These are phyloP conservation scores for Picochlorum sp. DNA, from an alignment of 139 green algal genomes.

Conservation along the genomic window DNA sequence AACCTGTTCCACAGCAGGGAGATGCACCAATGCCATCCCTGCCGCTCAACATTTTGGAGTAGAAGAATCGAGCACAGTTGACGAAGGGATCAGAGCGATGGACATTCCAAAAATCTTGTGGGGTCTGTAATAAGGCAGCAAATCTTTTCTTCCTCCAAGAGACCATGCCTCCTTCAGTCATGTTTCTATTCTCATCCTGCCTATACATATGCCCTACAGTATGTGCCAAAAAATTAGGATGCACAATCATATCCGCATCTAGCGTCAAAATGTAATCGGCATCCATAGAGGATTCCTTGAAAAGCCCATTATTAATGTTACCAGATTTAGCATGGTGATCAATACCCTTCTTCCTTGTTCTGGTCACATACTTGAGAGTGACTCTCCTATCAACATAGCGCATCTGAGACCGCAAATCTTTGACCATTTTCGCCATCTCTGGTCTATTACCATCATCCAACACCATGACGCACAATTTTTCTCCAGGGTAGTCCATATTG, in stretches of 20 bases:
- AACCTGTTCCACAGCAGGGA: no score
- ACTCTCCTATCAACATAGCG: slow-evolving; percentile 1
- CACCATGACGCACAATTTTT: slow-evolving; percentile 9
- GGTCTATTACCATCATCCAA: slow-evolving; percentile 13
- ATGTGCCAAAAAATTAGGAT: slow-evolving; percentile 11
- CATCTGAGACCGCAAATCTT: slow-evolving; percentile 1
- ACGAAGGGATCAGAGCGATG: slow-evolving; percentile 15
- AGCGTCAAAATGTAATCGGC: slow-evolving; percentile 16
- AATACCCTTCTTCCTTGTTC: slow-evolving; percentile 14
- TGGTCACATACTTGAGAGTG: slow-evolving; percentile 6
- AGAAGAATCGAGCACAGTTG: slow-evolving; percentile 23
- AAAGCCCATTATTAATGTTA: slow-evolving; percentile 27
- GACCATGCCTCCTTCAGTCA: no score
- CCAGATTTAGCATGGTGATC: slow-evolving; percentile 24
- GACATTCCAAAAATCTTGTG: slow-evolving; percentile 25
- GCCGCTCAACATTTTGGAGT: no score
- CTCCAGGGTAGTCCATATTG: slow-evolving; percentile 22
- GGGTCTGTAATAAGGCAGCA: slow-evolving; percentile 21
- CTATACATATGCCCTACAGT: slow-evolving; percentile 21
- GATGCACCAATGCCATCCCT: no score
- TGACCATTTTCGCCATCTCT: slow-evolving; percentile 15
- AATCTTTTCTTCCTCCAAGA: slow-evolving; percentile 15
- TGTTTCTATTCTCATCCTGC: not conserved
- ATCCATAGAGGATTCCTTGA: not conserved
- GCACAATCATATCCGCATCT: slow-evolving; percentile 26